These are phyloP conservation scores for Claviceps pazoutovae DNA, from an alignment of 2,329 filamentous ascomycete species.

Conservation along the genomic window DNA sequence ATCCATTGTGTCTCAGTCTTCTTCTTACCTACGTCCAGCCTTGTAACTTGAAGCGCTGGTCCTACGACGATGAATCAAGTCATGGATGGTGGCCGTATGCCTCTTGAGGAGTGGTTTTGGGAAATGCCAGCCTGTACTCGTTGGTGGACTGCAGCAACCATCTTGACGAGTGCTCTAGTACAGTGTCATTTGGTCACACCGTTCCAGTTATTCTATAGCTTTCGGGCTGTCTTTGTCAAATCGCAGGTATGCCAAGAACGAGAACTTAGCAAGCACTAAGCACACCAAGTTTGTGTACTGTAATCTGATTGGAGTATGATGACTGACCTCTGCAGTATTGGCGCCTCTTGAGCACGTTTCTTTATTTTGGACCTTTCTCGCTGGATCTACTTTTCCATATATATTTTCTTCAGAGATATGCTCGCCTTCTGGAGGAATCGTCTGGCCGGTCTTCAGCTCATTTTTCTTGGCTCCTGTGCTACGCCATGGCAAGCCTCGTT, in stretches of 20 bases:
- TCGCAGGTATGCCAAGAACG: slow-evolving; percentile 54
- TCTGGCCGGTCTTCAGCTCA: slow-evolving; percentile 83
- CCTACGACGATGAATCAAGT: slow-evolving; percentile 37
- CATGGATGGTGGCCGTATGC: slow-evolving; percentile 51
- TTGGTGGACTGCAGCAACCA: slow-evolving; percentile 91
- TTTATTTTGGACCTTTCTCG: slow-evolving; percentile 91
- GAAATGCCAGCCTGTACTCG: slow-evolving; percentile 94
- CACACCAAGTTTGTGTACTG: slow-evolving; percentile 1
- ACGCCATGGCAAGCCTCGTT: slow-evolving; percentile 67
- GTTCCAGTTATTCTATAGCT: slow-evolving; percentile 96
- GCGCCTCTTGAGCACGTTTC: slow-evolving; percentile 89
- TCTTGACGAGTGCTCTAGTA: slow-evolving; percentile 75
- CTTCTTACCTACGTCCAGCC: background rate
- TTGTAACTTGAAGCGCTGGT: background rate
- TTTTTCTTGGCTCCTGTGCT: slow-evolving; percentile 88
- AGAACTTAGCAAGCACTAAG: background rate
- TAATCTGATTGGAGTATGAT: background rate
- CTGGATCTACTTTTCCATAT: slow-evolving; percentile 94
- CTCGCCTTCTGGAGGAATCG: slow-evolving; percentile 85
- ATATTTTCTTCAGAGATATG: slow-evolving; percentile 96
- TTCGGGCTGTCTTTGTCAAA: slow-evolving; percentile 79
- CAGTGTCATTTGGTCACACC: slow-evolving; percentile 88
- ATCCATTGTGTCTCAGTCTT: background rate
- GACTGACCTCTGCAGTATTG: slow-evolving; percentile 54
- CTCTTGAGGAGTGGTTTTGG: slow-evolving; percentile 95